Evolutionary conservation across 176 grass and related monocot species (phyloP).

Genomic region (Paspalum notatum): DNA sequence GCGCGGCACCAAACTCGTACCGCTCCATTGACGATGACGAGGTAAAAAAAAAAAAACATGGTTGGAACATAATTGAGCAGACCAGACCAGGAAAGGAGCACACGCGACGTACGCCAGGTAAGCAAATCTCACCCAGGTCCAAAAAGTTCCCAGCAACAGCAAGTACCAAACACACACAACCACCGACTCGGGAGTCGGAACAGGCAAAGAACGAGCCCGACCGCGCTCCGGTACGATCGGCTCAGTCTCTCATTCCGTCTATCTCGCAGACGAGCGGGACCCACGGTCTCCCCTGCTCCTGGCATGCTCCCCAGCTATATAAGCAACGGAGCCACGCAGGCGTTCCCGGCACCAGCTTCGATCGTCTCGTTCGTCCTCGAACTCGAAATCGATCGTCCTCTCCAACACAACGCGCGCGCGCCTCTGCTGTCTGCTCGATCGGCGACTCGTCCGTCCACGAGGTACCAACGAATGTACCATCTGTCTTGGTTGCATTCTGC

Average conservation of each 20-base stretch:
- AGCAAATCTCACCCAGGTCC: not conserved
- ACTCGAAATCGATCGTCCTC: slow-evolving; percentile 20
- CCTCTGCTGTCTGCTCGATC: no score
- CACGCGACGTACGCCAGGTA: not conserved
- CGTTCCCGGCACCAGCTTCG: not conserved
- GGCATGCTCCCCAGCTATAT: slow-evolving; percentile 54
- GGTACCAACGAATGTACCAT: slow-evolving; percentile 13
- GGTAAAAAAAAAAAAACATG: no score
- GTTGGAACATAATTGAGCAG: no score
- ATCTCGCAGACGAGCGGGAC: slow-evolving; percentile 29
- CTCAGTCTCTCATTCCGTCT: not conserved
- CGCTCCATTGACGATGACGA: not conserved
- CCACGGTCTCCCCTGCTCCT: slow-evolving; percentile 46
- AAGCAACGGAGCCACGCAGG: not conserved
- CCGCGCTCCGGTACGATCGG: slow-evolving; percentile 22
- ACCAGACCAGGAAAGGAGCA: not conserved
- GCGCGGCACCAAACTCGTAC: not conserved
- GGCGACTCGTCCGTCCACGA: not conserved
- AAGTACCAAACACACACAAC: not conserved
- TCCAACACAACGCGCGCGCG: not conserved
- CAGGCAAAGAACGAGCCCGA: not conserved
- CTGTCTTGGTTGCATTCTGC: not conserved
- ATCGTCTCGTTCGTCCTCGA: no score
- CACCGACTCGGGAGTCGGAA: not conserved
- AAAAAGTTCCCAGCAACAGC: slow-evolving; percentile 5